A percentile compares a stretch with the other conserved stretches of the same genome.
These are phyloP conservation scores for Lentinula lateritia DNA, from an alignment of 768 basidiomycete species.

Conservation along the genomic window DNA sequence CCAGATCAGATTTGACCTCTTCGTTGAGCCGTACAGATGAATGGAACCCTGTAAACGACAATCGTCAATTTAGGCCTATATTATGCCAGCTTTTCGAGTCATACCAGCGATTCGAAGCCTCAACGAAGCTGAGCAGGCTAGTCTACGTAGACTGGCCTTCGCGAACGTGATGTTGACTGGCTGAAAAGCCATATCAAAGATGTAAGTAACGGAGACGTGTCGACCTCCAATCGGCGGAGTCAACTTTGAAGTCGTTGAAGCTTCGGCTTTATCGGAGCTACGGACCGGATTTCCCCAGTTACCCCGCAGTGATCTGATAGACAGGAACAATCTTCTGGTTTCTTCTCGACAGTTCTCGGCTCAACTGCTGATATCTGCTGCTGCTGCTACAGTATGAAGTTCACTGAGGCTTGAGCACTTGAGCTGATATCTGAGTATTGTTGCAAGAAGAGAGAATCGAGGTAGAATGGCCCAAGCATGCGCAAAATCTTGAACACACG, in stretches of 20 bases:
- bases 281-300: background rate
- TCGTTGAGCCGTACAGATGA: conserved; percentile 1
- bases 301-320: background rate
- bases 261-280: background rate
- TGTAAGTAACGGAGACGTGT: background rate
- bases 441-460: too few species aligned
- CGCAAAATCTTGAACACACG: too few species aligned
- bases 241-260: background rate
- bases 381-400: too few species aligned
- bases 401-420: too few species aligned
- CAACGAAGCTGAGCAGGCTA: background rate
- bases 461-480: too few species aligned
- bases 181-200: conserved; percentile 1
- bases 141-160: background rate
- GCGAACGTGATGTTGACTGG: background rate
- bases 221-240: background rate
- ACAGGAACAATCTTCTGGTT: too few species aligned
- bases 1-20: background rate
- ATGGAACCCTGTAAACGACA: conserved; percentile 1
- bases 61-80: background rate
- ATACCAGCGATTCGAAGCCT: background rate
- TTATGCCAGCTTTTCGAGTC: background rate
- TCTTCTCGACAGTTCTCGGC: too few species aligned
- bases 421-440: too few species aligned
- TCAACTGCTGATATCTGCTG: too few species aligned